Conservation (phyloP, 2,329 filamentous ascomycete species). For the Colletotrichum neosansevieriae region DNA sequence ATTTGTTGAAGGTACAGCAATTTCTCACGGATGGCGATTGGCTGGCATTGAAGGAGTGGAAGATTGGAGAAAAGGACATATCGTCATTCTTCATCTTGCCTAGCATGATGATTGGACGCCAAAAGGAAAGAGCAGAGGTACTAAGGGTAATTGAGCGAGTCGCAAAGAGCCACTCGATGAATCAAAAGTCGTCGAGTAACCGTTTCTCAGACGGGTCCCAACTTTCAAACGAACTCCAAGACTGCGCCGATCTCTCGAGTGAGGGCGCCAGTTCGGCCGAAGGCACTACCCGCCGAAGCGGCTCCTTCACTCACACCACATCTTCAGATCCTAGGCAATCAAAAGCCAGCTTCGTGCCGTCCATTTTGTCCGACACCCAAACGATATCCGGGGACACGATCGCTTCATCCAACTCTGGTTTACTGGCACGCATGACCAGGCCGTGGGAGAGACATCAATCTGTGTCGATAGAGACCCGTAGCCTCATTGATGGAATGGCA, state of each 20-base stretch:
- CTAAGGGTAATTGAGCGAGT: conserved; percentile 82
- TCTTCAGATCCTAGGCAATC: conserved; percentile 56
- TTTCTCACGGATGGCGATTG: conserved; percentile 81
- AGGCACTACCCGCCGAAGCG: conserved; percentile 61
- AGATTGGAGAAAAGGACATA: conserved; percentile 85
- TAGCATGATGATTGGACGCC: conserved; percentile 82
- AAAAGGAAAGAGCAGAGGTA: conserved; percentile 77
- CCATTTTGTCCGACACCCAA: conserved; percentile 55
- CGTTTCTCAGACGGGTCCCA: conserved; percentile 67
- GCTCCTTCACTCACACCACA: conserved; percentile 61
- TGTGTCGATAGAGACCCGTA: conserved; percentile 61
- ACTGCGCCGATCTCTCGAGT: conserved; percentile 67
- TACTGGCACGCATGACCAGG: conserved; percentile 54
- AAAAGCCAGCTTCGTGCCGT: conserved; percentile 55
- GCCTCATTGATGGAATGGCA: conserved; percentile 58
- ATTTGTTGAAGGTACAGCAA: conserved; percentile 79
- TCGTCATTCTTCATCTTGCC: conserved; percentile 94
- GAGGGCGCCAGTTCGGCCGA: conserved; percentile 71
- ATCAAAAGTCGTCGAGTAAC: conserved; percentile 55
- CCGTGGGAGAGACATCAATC: conserved; percentile 67
- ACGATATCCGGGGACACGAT: conserved; percentile 59
- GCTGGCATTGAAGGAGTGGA: conserved; percentile 77
- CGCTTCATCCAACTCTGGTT: conserved; percentile 59
- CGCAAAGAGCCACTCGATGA: conserved; percentile 71
- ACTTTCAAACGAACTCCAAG: conserved; percentile 63